A percentile compares a stretch with the other conserved stretches of the same genome.
Evolutionary conservation across 2,329 filamentous ascomycete genomes (phyloP).

Genomic region (Cladorrhinum sp.): DNA sequence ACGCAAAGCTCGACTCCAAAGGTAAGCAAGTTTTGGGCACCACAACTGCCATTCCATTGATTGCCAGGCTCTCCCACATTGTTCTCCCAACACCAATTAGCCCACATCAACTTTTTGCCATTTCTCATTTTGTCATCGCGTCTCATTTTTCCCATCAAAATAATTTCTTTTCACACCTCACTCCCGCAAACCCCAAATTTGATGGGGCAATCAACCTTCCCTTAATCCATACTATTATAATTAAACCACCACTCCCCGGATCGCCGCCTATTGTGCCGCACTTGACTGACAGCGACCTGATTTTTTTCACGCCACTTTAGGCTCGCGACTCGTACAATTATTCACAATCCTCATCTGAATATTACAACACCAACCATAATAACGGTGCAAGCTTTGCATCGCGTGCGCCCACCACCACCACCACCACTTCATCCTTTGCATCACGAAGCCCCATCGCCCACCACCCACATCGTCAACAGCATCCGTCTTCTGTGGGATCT

Average conservation of each 20-base stretch:
- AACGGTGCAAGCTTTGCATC: conserved; percentile 36
- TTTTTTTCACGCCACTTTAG: conserved; percentile 34
- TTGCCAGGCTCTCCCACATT: conserved; percentile 20
- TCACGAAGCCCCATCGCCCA: conserved; percentile 51
- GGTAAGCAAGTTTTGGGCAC: conserved; percentile 38
- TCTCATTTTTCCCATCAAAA: not conserved
- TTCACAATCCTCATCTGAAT: conserved; percentile 42
- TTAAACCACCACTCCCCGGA: conserved; percentile 9
- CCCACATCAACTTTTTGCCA: conserved; percentile 4
- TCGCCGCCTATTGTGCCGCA: conserved; percentile 10
- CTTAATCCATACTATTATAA: not conserved
- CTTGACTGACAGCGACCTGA: conserved; percentile 22
- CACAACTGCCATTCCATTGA: conserved; percentile 19
- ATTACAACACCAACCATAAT: conserved; percentile 40
- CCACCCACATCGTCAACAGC: conserved; percentile 43
- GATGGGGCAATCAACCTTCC: conserved; percentile 3
- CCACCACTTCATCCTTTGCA: conserved; percentile 38
- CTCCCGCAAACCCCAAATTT: not conserved
- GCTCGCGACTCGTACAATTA: conserved; percentile 52
- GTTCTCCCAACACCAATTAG: conserved; percentile 14
- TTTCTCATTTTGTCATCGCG: conserved; percentile 8
- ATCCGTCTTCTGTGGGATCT: conserved; percentile 37
- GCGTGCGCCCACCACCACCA: conserved; percentile 32
- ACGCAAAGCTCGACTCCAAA: conserved; percentile 44
- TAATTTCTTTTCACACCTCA: conserved; percentile 4